Percentiles rank a stretch among this genome's conserved stretches.
Evolutionary conservation across 768 basidiomycete species (phyloP).

Genomic region (Lactarius quietus): DNA sequence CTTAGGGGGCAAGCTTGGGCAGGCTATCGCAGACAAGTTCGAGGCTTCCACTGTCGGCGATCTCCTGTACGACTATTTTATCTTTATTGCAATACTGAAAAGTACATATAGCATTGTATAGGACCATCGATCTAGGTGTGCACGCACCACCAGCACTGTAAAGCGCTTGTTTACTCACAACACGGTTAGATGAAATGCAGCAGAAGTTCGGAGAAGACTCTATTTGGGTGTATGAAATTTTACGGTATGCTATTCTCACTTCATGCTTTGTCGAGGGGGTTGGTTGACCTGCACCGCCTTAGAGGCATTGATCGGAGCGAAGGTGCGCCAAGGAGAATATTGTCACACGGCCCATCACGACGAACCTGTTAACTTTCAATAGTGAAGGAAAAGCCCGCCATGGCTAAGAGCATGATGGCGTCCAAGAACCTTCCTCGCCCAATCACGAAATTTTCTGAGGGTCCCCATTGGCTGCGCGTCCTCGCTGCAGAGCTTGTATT

Average conservation of each 20-base stretch:
- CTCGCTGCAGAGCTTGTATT: constrained; percentile 88
- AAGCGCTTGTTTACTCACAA: neutral
- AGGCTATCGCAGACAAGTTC: constrained; percentile 81
- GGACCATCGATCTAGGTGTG: constrained; percentile 55
- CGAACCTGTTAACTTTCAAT: neutral
- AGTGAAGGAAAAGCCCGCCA: constrained; percentile 82
- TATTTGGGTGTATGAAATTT: constrained; percentile 89
- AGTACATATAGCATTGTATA: constrained; percentile 28
- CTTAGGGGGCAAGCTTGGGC: constrained; percentile 91
- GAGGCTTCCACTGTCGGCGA: constrained; percentile 89
- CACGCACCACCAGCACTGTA: constrained; percentile 7
- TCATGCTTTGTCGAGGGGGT: neutral
- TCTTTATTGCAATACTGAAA: neutral
- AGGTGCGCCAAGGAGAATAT: constrained; percentile 44
- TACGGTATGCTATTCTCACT: constrained; percentile 54
- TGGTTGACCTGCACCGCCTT: neutral
- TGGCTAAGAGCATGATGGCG: constrained; percentile 91
- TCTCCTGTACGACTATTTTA: constrained; percentile 59
- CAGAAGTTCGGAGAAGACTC: constrained; percentile 75
- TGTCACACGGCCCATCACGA: neutral
- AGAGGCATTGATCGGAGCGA: constrained; percentile 87
- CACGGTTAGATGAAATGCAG: constrained; percentile 37
- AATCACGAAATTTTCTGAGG: constrained; percentile 69
- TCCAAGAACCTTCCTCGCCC: constrained; percentile 90
- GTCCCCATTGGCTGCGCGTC: constrained; percentile 87